Evolutionary conservation across 2,329 filamentous ascomycete species (phyloP).

Genomic region (Pseudogymnoascus sp.): DNA sequence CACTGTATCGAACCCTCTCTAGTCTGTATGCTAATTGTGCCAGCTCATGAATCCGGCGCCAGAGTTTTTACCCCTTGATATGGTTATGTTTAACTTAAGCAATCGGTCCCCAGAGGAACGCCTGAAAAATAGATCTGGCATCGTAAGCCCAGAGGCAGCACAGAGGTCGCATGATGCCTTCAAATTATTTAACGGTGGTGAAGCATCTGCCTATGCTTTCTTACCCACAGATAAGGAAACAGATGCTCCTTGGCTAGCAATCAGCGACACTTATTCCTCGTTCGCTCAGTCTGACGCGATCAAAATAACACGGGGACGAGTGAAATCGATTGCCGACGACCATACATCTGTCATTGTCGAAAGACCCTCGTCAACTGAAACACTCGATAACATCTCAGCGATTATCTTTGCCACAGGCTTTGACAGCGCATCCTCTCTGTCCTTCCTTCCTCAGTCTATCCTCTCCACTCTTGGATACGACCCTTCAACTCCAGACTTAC

Average conservation of each 20-base stretch:
- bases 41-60: slow-evolving; percentile 36
- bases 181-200: slow-evolving; percentile 12
- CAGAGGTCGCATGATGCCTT: slow-evolving; percentile 41
- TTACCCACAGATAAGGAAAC: slow-evolving; percentile 21
- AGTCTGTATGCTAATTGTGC: not conserved
- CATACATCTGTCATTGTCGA: not conserved
- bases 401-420: slow-evolving; percentile 73
- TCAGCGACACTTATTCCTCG: slow-evolving; percentile 64
- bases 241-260: slow-evolving; percentile 55
- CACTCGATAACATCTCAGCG: slow-evolving; percentile 50
- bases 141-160: slow-evolving; percentile 51
- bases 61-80: slow-evolving; percentile 63
- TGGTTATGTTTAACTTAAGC: slow-evolving; percentile 61
- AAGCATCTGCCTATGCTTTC: slow-evolving; percentile 32
- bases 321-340: slow-evolving; percentile 4
- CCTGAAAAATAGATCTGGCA: slow-evolving; percentile 55
- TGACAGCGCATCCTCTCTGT: slow-evolving; percentile 52
- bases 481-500: slow-evolving; percentile 36
- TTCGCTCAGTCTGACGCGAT: slow-evolving; percentile 62
- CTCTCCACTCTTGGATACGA: slow-evolving; percentile 50
- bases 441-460: slow-evolving; percentile 52
- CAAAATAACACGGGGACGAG: slow-evolving; percentile 26
- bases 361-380: slow-evolving; percentile 18
- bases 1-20: not conserved
- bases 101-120: slow-evolving; percentile 45